A percentile compares a stretch with the other conserved stretches of the same genome.
These are phyloP conservation scores for Ophiosphaerella korrae DNA, from an alignment of 2,329 filamentous ascomycete genomes.

Conservation along the genomic window DNA sequence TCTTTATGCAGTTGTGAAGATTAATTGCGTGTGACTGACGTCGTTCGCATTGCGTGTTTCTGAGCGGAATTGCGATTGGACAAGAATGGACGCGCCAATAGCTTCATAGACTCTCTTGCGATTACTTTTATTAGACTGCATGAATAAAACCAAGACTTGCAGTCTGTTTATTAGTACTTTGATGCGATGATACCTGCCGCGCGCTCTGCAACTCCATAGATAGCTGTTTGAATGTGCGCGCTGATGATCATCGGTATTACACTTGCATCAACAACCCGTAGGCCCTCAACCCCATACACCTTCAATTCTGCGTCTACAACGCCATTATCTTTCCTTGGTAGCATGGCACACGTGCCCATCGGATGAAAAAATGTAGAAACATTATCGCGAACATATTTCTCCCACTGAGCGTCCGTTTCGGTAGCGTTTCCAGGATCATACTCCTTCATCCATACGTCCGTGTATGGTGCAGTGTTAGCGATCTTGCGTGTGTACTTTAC, in stretches of 20 bases:
- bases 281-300: constrained; percentile 24
- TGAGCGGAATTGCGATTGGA: background rate
- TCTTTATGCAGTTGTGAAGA: background rate
- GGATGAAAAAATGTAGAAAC: constrained; percentile 31
- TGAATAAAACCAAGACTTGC: too few species aligned
- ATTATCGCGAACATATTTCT: constrained; percentile 17
- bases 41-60: constrained; percentile 5
- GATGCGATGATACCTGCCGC: constrained; percentile 23
- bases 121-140: too few species aligned
- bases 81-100: background rate
- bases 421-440: constrained; percentile 24
- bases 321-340: constrained; percentile 19
- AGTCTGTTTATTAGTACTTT: background rate
- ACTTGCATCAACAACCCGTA: constrained; percentile 32
- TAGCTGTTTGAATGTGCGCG: constrained; percentile 28
- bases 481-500: constrained; percentile 30
- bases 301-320: constrained; percentile 23
- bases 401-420: constrained; percentile 27
- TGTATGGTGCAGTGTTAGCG: constrained; percentile 29
- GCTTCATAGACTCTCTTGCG: background rate
- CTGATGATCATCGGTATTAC: constrained; percentile 26
- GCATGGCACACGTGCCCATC: constrained; percentile 41
- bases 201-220: constrained; percentile 35
- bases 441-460: constrained; percentile 34
- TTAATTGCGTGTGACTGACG: background rate